These are phyloP conservation scores for Irpex lacteus DNA, from an alignment of 1,284 basidiomycete genomes.

Conservation along the genomic window DNA sequence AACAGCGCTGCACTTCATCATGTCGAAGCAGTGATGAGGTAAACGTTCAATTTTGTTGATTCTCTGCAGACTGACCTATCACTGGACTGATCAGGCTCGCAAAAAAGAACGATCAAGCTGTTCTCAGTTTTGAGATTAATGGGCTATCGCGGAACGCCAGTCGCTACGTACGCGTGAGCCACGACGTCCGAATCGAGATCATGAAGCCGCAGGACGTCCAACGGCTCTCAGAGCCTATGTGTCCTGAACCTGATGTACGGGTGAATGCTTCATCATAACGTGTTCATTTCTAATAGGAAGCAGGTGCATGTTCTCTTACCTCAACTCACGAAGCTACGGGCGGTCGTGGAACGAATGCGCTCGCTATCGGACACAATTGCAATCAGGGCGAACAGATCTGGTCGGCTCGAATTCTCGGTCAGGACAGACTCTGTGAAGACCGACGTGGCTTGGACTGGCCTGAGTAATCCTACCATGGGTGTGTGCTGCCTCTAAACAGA, in stretches of 20 bases:
- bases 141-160: conserved; percentile 50
- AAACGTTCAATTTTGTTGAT: background rate
- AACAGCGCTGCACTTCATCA: conserved; percentile 17
- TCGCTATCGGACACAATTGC: conserved; percentile 74
- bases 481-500: conserved; percentile 21
- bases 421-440: conserved; percentile 69
- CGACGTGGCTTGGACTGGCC: conserved; percentile 80
- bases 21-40: conserved; percentile 73
- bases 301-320: conserved; percentile 86
- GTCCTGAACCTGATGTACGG: conserved; percentile 84
- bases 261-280: background rate
- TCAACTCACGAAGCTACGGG: conserved; percentile 72
- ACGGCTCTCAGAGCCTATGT: conserved; percentile 77
- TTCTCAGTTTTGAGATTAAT: conserved; percentile 72
- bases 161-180: conserved; percentile 54
- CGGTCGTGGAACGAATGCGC: conserved; percentile 73
- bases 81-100: conserved; percentile 44
- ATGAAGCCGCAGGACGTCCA: conserved; percentile 72
- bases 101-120: conserved; percentile 76
- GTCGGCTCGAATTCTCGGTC: conserved; percentile 66
- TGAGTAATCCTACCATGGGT: conserved; percentile 70
- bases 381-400: conserved; percentile 65
- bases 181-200: conserved; percentile 78
- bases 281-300: background rate
- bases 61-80: background rate